A percentile compares a stretch with the other conserved stretches of the same genome.
phyloP scores from a whole-genome alignment of 192 early-diverging fungal species.

The Podila epigama region DNA sequence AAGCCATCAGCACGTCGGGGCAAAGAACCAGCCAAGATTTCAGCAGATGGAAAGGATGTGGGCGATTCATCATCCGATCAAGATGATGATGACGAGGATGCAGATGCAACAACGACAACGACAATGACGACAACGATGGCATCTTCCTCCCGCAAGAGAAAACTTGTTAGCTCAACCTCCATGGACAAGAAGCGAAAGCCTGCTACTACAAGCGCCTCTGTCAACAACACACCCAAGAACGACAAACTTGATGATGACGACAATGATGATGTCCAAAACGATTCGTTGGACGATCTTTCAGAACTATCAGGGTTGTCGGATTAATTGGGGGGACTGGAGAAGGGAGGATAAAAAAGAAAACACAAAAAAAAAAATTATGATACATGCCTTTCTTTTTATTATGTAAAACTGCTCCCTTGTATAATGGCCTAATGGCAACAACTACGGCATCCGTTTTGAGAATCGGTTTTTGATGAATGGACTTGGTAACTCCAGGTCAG shows the following conservation, averaged over 20 bases:
- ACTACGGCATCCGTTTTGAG: background rate
- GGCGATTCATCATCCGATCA: slow-evolving; percentile 22
- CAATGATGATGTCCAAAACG: slow-evolving; percentile 18
- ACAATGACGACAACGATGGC: no score
- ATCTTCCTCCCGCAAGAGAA: slow-evolving; percentile 14
- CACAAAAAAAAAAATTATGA: background rate
- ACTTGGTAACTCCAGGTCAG: background rate
- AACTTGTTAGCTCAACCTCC: slow-evolving; percentile 4
- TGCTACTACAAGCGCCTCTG: background rate
- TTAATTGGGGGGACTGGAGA: background rate
- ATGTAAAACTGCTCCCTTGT: background rate
- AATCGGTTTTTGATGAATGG: background rate
- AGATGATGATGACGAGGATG: slow-evolving; percentile 21
- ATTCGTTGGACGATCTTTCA: slow-evolving; percentile 44
- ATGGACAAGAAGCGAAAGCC: slow-evolving; percentile 38
- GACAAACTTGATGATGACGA: slow-evolving; percentile 19
- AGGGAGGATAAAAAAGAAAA: background rate
- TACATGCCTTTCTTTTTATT: no score
- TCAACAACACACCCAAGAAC: background rate
- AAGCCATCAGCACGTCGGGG: slow-evolving; percentile 23
- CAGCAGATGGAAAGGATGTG: slow-evolving; percentile 9
- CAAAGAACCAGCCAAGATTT: slow-evolving; percentile 29
- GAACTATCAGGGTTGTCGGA: slow-evolving; percentile 45
- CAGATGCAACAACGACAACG: background rate
- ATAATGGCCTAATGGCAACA: no score